Conservation (phyloP, 2,329 filamentous ascomycete genomes). For the Pseudogymnoascus sp. region DNA sequence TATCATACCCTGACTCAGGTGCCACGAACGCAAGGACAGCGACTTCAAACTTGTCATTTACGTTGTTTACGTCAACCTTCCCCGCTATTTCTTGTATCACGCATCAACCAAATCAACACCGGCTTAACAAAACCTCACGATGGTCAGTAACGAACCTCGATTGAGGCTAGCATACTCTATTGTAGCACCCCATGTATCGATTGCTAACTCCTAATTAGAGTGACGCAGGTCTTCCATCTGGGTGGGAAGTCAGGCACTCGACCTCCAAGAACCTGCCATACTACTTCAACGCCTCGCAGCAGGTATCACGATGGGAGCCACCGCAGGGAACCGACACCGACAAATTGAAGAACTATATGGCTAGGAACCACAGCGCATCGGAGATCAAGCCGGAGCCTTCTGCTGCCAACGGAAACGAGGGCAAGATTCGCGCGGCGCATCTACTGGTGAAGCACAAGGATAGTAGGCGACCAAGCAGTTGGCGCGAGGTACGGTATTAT, state of each 20-base stretch:
- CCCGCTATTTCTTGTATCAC: slow-evolving; percentile 6
- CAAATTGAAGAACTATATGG: slow-evolving; percentile 91
- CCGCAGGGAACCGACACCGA: slow-evolving; percentile 82
- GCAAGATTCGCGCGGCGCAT: slow-evolving; percentile 90
- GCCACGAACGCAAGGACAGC: slow-evolving; percentile 11
- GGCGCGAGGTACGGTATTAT: slow-evolving; percentile 57
- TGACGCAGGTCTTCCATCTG: slow-evolving; percentile 71
- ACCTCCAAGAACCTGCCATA: slow-evolving; percentile 98
- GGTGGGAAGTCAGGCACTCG: slow-evolving; percentile 95
- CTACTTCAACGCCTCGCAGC: slow-evolving; percentile 86
- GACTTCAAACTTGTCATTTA: slow-evolving; percentile 4
- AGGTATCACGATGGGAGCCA: slow-evolving; percentile 92
- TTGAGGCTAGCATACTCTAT: not conserved
- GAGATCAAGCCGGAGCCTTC: slow-evolving; percentile 31
- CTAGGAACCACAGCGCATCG: slow-evolving; percentile 64
- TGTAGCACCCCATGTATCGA: not conserved
- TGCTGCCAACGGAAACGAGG: slow-evolving; percentile 39
- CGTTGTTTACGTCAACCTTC: slow-evolving; percentile 10
- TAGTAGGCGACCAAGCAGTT: slow-evolving; percentile 83
- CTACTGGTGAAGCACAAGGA: slow-evolving; percentile 88
- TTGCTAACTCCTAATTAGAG: slow-evolving; percentile 35
- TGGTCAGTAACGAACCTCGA: not conserved
- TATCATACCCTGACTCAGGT: not conserved
- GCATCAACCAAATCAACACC: not conserved
- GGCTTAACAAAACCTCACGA: not conserved